Evolutionary conservation across 2,329 filamentous ascomycete genomes (phyloP).

Genomic region (Cryphonectria parasitica): DNA sequence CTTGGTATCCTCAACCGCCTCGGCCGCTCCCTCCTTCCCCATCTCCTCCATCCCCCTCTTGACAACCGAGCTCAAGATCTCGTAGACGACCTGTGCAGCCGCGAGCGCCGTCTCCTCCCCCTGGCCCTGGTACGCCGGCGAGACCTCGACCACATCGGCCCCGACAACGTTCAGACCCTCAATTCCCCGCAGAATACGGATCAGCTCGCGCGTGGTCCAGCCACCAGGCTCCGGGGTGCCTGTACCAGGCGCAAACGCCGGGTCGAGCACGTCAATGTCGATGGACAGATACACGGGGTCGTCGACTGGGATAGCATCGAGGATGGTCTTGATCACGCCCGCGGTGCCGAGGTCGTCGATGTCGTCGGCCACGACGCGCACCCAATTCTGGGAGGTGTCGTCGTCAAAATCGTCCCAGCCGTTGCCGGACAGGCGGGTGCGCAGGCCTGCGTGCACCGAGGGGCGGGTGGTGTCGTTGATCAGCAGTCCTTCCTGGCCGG

Average conservation of each 20-base stretch:
- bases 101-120: slow-evolving; percentile 83
- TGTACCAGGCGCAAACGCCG: slow-evolving; percentile 53
- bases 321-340: slow-evolving; percentile 72
- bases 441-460: slow-evolving; percentile 81
- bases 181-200: slow-evolving; percentile 78
- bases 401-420: slow-evolving; percentile 71
- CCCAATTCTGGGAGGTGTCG: slow-evolving; percentile 76
- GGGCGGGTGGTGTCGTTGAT: slow-evolving; percentile 70
- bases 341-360: slow-evolving; percentile 79
- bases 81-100: slow-evolving; percentile 82
- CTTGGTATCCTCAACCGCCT: slow-evolving; percentile 39
- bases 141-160: slow-evolving; percentile 88
- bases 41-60: slow-evolving; percentile 44
- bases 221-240: slow-evolving; percentile 90
- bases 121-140: slow-evolving; percentile 79
- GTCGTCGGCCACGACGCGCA: slow-evolving; percentile 80
- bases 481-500: slow-evolving; percentile 78
- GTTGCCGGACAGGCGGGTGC: slow-evolving; percentile 72
- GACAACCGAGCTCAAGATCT: slow-evolving; percentile 79
- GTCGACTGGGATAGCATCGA: slow-evolving; percentile 72
- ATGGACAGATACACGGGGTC: slow-evolving; percentile 63
- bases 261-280: slow-evolving; percentile 45
- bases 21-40: slow-evolving; percentile 40
- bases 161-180: slow-evolving; percentile 85
- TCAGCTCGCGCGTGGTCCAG: slow-evolving; percentile 88